Base-by-base conservation (phyloP, 192 early-diverging fungal genomes). In the Mortierella alpina region DNA sequence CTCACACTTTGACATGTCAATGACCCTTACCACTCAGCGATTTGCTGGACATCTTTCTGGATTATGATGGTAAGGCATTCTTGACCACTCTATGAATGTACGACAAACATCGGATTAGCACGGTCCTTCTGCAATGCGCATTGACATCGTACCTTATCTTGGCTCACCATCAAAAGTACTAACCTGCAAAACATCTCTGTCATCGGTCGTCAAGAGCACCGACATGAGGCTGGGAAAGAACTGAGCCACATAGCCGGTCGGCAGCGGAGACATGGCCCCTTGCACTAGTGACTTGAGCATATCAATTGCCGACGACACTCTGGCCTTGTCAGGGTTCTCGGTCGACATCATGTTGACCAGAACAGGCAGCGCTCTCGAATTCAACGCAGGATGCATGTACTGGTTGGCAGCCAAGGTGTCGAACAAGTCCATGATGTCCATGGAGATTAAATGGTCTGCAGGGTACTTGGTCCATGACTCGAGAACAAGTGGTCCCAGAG, bases 171-270 rank as follows among this genome's bases (percentile, higher is more conserved):
- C 50, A 45, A 7, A 39, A 11, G 41, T 7, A 53, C 13, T 52
- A 56, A 86, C 88, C 84, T 98, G 97, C 49, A 97, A 84, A 52
- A 97, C 89, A 49, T 91, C 89, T 59, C 83, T 85, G 72, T 99
- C 95, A 48, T 90, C 90, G 15, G 87, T 86, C 8, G 77, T 82
- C 63, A 90, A 84, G 56, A 96, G 76, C 11, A 95, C 86, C 48
- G 87, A 88, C 84, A 99, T 94, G 46, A 99, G 83, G 20, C 82
- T 79, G 8, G 94, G 95, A 79, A 97, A 98, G 54, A 98, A 86
- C 49, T 91, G 86, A 15, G 92, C 84, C 2, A 92, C 86, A 56
- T 93, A 94, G 50, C 86, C 86, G 0, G 75, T 59, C 8, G 96
- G 94, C 53, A 97, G 78, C 12, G 95, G 94, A 11, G 92, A 89